phyloP scores from a whole-genome alignment of 2,329 filamentous ascomycete genomes.

The Sporothrix curviconia region DNA sequence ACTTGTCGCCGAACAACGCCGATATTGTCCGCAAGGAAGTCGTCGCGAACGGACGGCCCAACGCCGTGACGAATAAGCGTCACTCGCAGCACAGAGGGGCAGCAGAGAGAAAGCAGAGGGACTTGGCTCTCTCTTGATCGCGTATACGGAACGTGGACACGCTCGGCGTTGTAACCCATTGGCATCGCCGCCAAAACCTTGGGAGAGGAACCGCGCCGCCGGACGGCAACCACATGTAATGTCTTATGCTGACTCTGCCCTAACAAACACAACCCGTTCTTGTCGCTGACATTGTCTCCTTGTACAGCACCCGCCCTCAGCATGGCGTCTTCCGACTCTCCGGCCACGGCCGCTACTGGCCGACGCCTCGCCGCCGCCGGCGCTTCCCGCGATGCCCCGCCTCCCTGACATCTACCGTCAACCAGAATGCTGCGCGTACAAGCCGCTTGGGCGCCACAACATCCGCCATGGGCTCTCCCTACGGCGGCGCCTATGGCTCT shows the following conservation, averaged over 20 bases:
- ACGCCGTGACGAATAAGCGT: neutral
- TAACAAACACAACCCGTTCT: neutral
- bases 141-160: neutral
- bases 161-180: constrained; percentile 34
- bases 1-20: neutral
- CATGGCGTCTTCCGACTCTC: constrained; percentile 37
- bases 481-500: constrained; percentile 28
- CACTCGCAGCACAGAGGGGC: neutral
- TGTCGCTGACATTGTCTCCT: no score
- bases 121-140: no score
- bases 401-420: constrained; percentile 70
- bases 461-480: constrained; percentile 24
- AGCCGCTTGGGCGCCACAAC: constrained; percentile 41
- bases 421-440: constrained; percentile 81
- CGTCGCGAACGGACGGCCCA: neutral
- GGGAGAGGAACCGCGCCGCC: constrained; percentile 73
- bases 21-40: neutral
- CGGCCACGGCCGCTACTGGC: constrained; percentile 35
- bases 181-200: constrained; percentile 91
- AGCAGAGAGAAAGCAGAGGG: neutral
- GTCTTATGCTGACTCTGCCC: neutral
- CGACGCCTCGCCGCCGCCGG: constrained; percentile 49
- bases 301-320: constrained; percentile 28
- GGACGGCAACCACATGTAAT: constrained; percentile 20
- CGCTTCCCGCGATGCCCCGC: constrained; percentile 75